A percentile compares a stretch with the other conserved stretches of the same genome.
phyloP scores from a whole-genome alignment of 2,329 filamentous ascomycete species.

The Alternaria alternata region DNA sequence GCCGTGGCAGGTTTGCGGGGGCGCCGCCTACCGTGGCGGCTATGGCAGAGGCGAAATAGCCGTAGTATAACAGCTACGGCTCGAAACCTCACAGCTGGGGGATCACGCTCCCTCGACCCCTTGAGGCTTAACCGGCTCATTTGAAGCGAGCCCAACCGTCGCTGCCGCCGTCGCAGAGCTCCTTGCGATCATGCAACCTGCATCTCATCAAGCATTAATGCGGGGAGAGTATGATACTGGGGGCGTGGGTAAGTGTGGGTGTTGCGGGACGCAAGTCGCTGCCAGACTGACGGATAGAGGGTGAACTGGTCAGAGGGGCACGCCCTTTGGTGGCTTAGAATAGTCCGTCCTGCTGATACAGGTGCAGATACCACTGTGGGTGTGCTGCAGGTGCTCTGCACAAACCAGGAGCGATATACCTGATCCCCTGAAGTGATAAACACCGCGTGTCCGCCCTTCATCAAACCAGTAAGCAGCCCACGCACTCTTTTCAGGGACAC shows the following conservation, averaged over 20 bases:
- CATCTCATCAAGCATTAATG: slow-evolving; percentile 19
- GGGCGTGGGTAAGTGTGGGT: slow-evolving; percentile 12
- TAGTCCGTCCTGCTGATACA: slow-evolving; percentile 11
- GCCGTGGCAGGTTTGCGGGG: slow-evolving; percentile 12
- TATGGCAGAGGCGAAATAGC: slow-evolving; percentile 18
- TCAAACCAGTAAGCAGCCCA: slow-evolving; percentile 5
- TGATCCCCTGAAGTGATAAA: slow-evolving; percentile 9
- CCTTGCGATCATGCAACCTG: slow-evolving; percentile 30
- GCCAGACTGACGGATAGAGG: slow-evolving; percentile 4
- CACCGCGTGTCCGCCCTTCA: slow-evolving; percentile 1
- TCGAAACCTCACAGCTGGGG: slow-evolving; percentile 22
- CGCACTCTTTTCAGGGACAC: background rate
- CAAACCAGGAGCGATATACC: slow-evolving; percentile 4
- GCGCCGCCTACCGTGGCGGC: slow-evolving; percentile 20
- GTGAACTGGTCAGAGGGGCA: background rate
- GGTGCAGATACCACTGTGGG: slow-evolving; percentile 12
- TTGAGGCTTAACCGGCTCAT: slow-evolving; percentile 14
- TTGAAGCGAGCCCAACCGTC: slow-evolving; percentile 16
- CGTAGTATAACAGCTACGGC: slow-evolving; percentile 15
- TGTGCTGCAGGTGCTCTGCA: slow-evolving; percentile 13
- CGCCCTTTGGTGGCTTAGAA: slow-evolving; percentile 5
- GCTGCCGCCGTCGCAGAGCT: slow-evolving; percentile 16
- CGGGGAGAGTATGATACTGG: slow-evolving; percentile 21
- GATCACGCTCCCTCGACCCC: slow-evolving; percentile 9
- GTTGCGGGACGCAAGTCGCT: slow-evolving; percentile 11